A percentile compares a stretch with the other conserved stretches of the same genome.
Evolutionary conservation across 2,329 filamentous ascomycete genomes (phyloP).

Genomic region (Metarhizium album): DNA sequence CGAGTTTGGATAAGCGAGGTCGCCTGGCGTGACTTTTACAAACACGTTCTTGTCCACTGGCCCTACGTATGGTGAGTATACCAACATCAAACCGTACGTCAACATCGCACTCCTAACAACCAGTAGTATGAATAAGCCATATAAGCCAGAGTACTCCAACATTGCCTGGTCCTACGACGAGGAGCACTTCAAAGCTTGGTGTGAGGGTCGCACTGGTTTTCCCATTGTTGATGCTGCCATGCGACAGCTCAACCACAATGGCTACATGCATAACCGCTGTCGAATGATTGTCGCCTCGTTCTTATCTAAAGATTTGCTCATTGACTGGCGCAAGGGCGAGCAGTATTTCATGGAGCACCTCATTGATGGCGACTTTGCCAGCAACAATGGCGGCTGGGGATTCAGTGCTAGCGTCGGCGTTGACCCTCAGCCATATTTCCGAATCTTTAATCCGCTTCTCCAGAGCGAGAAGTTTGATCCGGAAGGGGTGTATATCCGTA

Average conservation of each 20-base stretch:
- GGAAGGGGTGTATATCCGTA: slow-evolving; percentile 67
- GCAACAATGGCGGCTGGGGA: slow-evolving; percentile 58
- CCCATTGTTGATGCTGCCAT: slow-evolving; percentile 82
- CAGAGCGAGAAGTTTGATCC: slow-evolving; percentile 83
- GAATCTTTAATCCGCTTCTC: slow-evolving; percentile 76
- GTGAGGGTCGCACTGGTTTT: slow-evolving; percentile 62
- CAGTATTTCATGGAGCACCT: slow-evolving; percentile 72
- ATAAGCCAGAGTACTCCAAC: slow-evolving; percentile 74
- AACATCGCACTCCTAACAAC: background rate
- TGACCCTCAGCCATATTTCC: slow-evolving; percentile 82
- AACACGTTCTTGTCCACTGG: slow-evolving; percentile 75
- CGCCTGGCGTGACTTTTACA: slow-evolving; percentile 83
- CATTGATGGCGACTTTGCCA: slow-evolving; percentile 70
- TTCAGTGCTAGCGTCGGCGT: slow-evolving; percentile 56
- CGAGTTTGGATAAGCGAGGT: slow-evolving; percentile 71
- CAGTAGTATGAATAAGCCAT: slow-evolving; percentile 45
- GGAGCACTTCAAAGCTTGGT: slow-evolving; percentile 63
- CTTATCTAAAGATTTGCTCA: slow-evolving; percentile 64
- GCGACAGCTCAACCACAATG: slow-evolving; percentile 58
- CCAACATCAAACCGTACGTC: background rate
- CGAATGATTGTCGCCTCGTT: slow-evolving; percentile 80
- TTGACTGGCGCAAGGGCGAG: slow-evolving; percentile 80
- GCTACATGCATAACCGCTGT: slow-evolving; percentile 77
- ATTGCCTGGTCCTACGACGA: slow-evolving; percentile 71
- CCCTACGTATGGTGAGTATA: slow-evolving; percentile 60